Evolutionary conservation across 257 asterid species (phyloP).

Genomic region (Solanum pinnatisectum): DNA sequence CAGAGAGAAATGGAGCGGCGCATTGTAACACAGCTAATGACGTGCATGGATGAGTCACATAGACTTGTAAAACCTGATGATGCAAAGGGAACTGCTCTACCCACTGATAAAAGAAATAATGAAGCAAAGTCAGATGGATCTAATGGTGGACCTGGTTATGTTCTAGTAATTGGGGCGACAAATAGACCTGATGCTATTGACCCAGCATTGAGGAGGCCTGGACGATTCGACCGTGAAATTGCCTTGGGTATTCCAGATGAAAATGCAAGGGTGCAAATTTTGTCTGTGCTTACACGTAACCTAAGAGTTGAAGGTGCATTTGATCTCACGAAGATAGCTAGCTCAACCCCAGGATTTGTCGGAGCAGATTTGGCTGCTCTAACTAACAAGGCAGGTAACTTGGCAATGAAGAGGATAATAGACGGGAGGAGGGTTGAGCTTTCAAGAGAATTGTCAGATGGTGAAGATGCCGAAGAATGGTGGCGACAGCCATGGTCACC

Average conservation of each 20-base stretch:
- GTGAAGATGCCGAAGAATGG: constrained; percentile 44
- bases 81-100: constrained; percentile 12
- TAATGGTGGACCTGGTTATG: constrained; percentile 37
- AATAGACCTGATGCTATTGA: constrained; percentile 87
- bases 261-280: constrained; percentile 57
- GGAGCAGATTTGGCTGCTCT: constrained; percentile 88
- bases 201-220: constrained; percentile 88
- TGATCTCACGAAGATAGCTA: constrained; percentile 72
- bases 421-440: constrained; percentile 35
- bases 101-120: neutral
- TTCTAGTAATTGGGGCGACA: constrained; percentile 86
- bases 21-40: constrained; percentile 77
- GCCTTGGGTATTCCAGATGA: constrained; percentile 75
- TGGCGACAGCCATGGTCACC: constrained; percentile 57
- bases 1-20: constrained; percentile 86
- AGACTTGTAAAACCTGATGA: constrained; percentile 26
- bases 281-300: constrained; percentile 43
- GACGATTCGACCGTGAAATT: constrained; percentile 86
- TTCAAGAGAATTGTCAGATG: constrained; percentile 10
- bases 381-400: constrained; percentile 65
- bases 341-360: constrained; percentile 78
- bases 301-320: constrained; percentile 74
- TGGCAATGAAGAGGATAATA: constrained; percentile 78
- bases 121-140: constrained; percentile 22
- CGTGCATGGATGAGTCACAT: constrained; percentile 79